Evolutionary conservation across 2,329 filamentous ascomycete genomes (phyloP).

Genomic region (Apiospora malaysiana): DNA sequence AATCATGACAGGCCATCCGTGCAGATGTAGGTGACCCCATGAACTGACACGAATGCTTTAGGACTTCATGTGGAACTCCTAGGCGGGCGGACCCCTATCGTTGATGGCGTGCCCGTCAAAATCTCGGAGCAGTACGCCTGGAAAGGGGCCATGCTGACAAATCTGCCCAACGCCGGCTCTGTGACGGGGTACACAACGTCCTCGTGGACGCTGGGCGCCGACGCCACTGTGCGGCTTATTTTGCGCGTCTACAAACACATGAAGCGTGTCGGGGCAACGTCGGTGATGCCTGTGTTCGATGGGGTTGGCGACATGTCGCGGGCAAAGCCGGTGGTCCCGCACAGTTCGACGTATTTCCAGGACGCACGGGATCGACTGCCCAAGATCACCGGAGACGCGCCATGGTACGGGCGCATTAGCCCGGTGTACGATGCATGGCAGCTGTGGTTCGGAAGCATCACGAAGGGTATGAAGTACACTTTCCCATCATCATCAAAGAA

Average conservation of each 20-base stretch:
- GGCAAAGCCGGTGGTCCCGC: constrained; percentile 30
- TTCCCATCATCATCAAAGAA: constrained; percentile 28
- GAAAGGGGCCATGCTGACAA: constrained; percentile 66
- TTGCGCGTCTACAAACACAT: constrained; percentile 58
- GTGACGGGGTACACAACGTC: constrained; percentile 66
- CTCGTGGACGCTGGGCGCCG: constrained; percentile 67
- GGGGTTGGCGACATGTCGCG: constrained; percentile 44
- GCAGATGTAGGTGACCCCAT: background rate
- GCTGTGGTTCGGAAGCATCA: constrained; percentile 34
- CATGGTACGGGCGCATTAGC: constrained; percentile 34
- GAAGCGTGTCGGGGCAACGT: constrained; percentile 48
- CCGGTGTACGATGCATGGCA: constrained; percentile 30
- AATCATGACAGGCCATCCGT: constrained; percentile 25
- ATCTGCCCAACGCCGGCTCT: constrained; percentile 64
- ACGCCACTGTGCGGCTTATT: constrained; percentile 56
- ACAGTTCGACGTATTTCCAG: constrained; percentile 32
- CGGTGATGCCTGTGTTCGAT: constrained; percentile 50
- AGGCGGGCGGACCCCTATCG: constrained; percentile 54
- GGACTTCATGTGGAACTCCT: constrained; percentile 58
- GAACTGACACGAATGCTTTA: background rate
- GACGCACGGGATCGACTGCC: constrained; percentile 30
- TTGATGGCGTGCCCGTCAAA: constrained; percentile 56
- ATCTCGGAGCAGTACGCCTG: constrained; percentile 57
- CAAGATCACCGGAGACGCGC: constrained; percentile 30
- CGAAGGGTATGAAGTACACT: constrained; percentile 31